These are phyloP conservation scores for Epichloe coenophiala DNA, from an alignment of 2,329 filamentous ascomycete species.

Conservation along the genomic window DNA sequence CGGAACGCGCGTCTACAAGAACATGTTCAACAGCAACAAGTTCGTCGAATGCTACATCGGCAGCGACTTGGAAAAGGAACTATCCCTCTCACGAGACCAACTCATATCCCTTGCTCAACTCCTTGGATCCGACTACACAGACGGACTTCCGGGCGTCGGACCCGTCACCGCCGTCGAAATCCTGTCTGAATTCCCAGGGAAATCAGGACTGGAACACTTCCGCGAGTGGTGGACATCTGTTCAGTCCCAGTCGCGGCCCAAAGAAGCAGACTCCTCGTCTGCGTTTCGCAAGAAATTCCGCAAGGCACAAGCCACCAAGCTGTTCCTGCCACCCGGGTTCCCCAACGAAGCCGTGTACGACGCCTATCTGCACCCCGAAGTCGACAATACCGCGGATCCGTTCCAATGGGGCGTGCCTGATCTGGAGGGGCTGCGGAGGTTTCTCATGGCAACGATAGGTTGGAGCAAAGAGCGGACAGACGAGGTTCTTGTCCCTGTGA, in stretches of 20 bases:
- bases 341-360: slow-evolving; percentile 65
- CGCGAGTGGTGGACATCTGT: slow-evolving; percentile 77
- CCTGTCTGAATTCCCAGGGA: slow-evolving; percentile 68
- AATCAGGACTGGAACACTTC: slow-evolving; percentile 55
- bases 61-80: slow-evolving; percentile 74
- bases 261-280: slow-evolving; percentile 44
- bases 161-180: slow-evolving; percentile 93
- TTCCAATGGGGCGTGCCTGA: slow-evolving; percentile 98
- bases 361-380: slow-evolving; percentile 77
- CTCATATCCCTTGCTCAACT: slow-evolving; percentile 85
- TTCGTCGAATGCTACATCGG: slow-evolving; percentile 92
- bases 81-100: slow-evolving; percentile 72
- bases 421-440: slow-evolving; percentile 68
- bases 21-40: slow-evolving; percentile 99
- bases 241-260: slow-evolving; percentile 52
- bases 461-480: slow-evolving; percentile 89
- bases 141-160: slow-evolving; percentile 79
- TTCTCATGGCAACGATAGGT: slow-evolving; percentile 83
- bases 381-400: slow-evolving; percentile 60
- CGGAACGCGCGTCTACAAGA: slow-evolving; percentile 93
- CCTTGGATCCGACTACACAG: slow-evolving; percentile 87
- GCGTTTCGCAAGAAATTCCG: slow-evolving; percentile 78
- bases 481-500: slow-evolving; percentile 89
- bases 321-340: slow-evolving; percentile 73
- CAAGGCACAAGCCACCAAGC: slow-evolving; percentile 62